Percentiles rank a stretch among this genome's conserved stretches.
phyloP scores from a whole-genome alignment of 1,284 basidiomycete genomes.

The Phellinidium pouzarii region DNA sequence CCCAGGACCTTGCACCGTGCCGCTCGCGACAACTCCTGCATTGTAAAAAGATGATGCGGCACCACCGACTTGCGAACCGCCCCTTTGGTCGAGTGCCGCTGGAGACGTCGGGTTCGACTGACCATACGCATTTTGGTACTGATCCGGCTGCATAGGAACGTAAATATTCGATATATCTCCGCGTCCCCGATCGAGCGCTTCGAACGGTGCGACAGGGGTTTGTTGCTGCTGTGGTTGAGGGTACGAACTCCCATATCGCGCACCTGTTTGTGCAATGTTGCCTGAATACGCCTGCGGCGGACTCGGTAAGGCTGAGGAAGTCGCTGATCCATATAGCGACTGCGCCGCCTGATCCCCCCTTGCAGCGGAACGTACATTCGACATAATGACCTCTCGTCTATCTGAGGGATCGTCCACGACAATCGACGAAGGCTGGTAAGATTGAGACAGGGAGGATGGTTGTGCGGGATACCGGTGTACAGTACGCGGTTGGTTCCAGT shows the following conservation, averaged over 20 bases:
- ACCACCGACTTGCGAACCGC: constrained; percentile 30
- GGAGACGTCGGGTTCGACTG: constrained; percentile 31
- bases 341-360: constrained; percentile 37
- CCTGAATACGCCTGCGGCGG: constrained; percentile 65
- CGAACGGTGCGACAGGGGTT: constrained; percentile 43
- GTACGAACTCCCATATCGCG: constrained; percentile 53
- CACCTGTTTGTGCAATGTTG: constrained; percentile 43
- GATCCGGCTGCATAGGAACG: constrained; percentile 74
- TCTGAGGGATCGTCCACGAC: constrained; percentile 59
- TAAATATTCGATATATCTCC: constrained; percentile 62
- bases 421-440: constrained; percentile 48
- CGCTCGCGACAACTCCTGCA: constrained; percentile 47
- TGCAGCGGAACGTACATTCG: constrained; percentile 65
- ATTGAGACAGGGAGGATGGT: constrained; percentile 63
- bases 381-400: constrained; percentile 64
- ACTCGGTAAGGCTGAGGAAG: constrained; percentile 51
- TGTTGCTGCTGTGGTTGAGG: constrained; percentile 26
- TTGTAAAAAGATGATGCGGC: constrained; percentile 66
- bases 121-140: constrained; percentile 50
- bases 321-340: constrained; percentile 37
- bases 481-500: constrained; percentile 38
- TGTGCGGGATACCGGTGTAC: constrained; percentile 48
- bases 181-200: constrained; percentile 48
- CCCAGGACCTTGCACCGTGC: constrained; percentile 32
- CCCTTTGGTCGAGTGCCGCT: constrained; percentile 32